Evolutionary conservation across 2,329 filamentous ascomycete species (phyloP).

Genomic region (Ophiostoma quercus): DNA sequence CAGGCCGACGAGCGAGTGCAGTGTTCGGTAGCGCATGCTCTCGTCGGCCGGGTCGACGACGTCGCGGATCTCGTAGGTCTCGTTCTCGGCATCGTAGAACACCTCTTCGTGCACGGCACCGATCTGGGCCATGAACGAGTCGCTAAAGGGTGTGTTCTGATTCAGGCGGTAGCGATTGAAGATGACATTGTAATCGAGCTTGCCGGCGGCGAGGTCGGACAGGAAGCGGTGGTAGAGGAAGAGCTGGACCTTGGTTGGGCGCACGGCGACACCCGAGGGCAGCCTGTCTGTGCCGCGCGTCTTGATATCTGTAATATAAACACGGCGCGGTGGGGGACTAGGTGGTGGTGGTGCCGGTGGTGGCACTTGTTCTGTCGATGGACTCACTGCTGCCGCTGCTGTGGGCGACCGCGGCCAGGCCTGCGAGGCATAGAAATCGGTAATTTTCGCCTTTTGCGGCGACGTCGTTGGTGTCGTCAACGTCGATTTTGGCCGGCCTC

Average conservation of each 20-base stretch:
- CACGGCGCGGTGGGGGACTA: slow-evolving; percentile 29
- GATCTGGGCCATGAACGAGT: slow-evolving; percentile 72
- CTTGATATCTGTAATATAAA: slow-evolving; percentile 87
- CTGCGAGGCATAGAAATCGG: slow-evolving; percentile 27
- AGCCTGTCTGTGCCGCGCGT: slow-evolving; percentile 63
- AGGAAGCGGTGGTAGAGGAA: slow-evolving; percentile 86
- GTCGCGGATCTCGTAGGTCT: slow-evolving; percentile 28
- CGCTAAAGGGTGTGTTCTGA: slow-evolving; percentile 62
- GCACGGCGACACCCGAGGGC: slow-evolving; percentile 60
- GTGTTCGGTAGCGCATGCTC: slow-evolving; percentile 43
- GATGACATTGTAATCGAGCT: slow-evolving; percentile 63
- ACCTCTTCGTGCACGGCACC: slow-evolving; percentile 61
- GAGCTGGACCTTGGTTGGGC: slow-evolving; percentile 77
- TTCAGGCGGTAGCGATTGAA: slow-evolving; percentile 68
- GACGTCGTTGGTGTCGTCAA: not conserved
- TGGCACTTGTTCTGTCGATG: slow-evolving; percentile 2
- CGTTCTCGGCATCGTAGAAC: slow-evolving; percentile 37
- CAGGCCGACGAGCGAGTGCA: slow-evolving; percentile 45
- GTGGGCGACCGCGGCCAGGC: not conserved
- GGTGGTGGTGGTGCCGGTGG: too few relatives aligned
- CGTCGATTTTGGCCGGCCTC: slow-evolving; percentile 1
- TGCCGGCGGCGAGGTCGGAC: slow-evolving; percentile 65
- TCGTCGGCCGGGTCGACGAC: slow-evolving; percentile 6
- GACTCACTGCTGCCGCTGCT: not conserved
- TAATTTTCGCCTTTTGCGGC: slow-evolving; percentile 26